Evolutionary conservation across 2,329 filamentous ascomycete species (phyloP).

Genomic region (Nemania sp.): DNA sequence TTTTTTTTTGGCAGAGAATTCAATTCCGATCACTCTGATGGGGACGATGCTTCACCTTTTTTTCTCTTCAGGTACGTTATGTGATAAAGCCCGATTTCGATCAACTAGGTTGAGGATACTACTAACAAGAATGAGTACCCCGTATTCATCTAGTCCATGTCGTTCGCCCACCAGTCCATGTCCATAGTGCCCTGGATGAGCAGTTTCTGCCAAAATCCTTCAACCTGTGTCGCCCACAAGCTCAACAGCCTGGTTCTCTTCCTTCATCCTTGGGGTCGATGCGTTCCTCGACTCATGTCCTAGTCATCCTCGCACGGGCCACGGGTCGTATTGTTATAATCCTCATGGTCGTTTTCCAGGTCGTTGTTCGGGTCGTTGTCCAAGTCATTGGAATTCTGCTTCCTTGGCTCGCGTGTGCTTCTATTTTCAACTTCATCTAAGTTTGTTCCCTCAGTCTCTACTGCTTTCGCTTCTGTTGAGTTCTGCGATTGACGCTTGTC

Average conservation of each 20-base stretch:
- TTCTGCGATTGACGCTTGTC: constrained; percentile 17
- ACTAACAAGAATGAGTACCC: constrained; percentile 34
- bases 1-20: constrained; percentile 67
- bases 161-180: no score
- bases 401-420: not conserved
- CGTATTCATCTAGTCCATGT: not conserved
- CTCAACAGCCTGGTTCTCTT: not conserved
- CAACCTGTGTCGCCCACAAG: not conserved
- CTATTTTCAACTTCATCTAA: not conserved
- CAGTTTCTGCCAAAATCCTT: not conserved
- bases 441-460: not conserved
- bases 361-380: not conserved
- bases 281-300: not conserved
- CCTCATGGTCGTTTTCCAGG: not conserved
- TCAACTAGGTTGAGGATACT: constrained; percentile 38
- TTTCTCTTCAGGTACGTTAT: constrained; percentile 44
- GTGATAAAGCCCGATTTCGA: constrained; percentile 19
- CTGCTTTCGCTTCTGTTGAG: not conserved
- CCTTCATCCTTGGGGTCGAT: not conserved
- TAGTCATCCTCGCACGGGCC: no score
- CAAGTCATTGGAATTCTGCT: not conserved
- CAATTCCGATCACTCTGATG: constrained; percentile 93
- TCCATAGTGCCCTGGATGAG: not conserved
- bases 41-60: constrained; percentile 71
- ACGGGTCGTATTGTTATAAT: no score